Conservation (phyloP, 352 stramenopile species). For the Thraustochytrium sp. region DNA sequence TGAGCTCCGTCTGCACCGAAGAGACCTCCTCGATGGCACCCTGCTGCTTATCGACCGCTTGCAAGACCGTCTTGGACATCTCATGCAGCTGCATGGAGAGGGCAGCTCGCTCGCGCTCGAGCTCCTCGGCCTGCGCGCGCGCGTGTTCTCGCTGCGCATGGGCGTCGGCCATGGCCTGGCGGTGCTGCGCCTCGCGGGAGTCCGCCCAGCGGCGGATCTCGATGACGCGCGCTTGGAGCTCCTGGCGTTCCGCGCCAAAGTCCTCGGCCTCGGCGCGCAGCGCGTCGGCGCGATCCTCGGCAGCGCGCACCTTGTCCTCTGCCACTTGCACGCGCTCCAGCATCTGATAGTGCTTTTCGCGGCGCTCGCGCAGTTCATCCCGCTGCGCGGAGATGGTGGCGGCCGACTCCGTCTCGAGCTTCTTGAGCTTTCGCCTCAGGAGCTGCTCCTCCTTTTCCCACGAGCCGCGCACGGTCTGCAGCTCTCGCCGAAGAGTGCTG, state of each 20-base stretch:
- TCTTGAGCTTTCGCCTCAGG: not conserved
- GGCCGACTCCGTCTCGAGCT: conserved; percentile 6
- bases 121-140: not conserved
- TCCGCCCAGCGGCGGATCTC: conserved; percentile 8
- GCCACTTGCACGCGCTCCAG: not conserved
- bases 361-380: conserved; percentile 10
- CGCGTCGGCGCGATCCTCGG: not conserved
- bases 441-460: not conserved
- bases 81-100: conserved; percentile 26
- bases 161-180: not conserved
- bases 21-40: conserved; percentile 1
- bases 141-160: not conserved
- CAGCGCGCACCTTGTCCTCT: not conserved
- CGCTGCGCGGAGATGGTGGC: not conserved
- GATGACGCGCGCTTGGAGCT: not conserved
- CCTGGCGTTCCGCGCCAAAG: not conserved
- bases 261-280: not conserved
- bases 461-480: not conserved
- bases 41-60: conserved; percentile 18
- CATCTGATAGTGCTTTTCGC: conserved; percentile 40
- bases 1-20: not conserved
- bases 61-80: conserved; percentile 19
- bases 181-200: conserved; percentile 1
- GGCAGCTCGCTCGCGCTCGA: not conserved
- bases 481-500: not conserved